These are phyloP conservation scores for Datisca glomerata DNA, from an alignment of 306 rosid species.

Conservation along the genomic window DNA sequence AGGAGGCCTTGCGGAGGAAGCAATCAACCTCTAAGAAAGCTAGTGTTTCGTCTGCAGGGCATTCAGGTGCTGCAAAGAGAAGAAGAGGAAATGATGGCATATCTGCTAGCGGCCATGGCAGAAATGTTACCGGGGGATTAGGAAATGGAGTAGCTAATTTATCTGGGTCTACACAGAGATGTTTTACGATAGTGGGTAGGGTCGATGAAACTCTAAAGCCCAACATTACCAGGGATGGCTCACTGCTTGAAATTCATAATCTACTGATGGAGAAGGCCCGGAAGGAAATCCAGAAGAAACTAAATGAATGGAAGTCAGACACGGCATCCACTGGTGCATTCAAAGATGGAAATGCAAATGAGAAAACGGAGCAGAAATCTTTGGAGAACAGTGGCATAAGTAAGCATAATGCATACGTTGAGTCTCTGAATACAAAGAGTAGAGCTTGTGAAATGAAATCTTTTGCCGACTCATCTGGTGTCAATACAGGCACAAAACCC, in stretches of 20 bases:
- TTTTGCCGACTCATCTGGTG: conserved; percentile 12
- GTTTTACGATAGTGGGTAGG: conserved; percentile 13
- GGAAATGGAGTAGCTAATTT: conserved; percentile 22
- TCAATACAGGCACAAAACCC: conserved; percentile 8
- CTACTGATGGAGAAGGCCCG: conserved; percentile 50
- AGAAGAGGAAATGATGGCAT: conserved; percentile 47
- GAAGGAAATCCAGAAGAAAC: conserved; percentile 41
- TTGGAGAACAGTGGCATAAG: conserved; percentile 4
- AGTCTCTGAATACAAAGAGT: conserved; percentile 9
- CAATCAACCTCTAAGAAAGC: conserved; percentile 38
- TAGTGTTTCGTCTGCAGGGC: conserved; percentile 24
- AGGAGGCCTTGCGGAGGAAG: conserved; percentile 47
- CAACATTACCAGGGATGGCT: conserved; percentile 17
- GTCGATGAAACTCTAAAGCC: conserved; percentile 17
- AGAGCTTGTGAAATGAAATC: conserved; percentile 10
- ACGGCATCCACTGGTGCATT: conserved; percentile 8
- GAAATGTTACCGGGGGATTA: conserved; percentile 25
- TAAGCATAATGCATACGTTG: conserved; percentile 3
- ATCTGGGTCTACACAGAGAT: conserved; percentile 15
- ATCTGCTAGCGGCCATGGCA: conserved; percentile 18
- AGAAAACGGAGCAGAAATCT: conserved; percentile 13
- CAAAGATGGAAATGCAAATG: conserved; percentile 10
- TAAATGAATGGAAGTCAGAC: conserved; percentile 23
- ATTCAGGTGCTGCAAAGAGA: conserved; percentile 44
- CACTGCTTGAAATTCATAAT: conserved; percentile 31